Base-by-base conservation (phyloP, 192 early-diverging fungal species). In the Linnemannia schmuckeri region DNA sequence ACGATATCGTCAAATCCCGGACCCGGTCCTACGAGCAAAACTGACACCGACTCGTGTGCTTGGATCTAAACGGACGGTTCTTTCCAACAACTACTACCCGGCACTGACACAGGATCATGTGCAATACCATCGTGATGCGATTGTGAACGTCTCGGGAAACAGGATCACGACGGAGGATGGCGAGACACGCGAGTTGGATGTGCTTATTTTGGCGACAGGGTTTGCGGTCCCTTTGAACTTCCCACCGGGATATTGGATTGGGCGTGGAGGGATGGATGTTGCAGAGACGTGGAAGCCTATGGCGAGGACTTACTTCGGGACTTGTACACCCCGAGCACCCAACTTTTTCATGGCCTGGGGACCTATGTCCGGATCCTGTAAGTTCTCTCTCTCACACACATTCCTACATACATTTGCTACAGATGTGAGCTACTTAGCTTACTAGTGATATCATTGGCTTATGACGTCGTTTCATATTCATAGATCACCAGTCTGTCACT, bases 141-240 rank as follows among this genome's bases (percentile, higher is more conserved):
- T 77, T 61, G 24, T 38, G 2, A 30, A 77, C 4, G 61, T 77
- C 13, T 6, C 27, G 12, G 76, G 76, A 1, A 77, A 55, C 47
- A 77, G 18, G 35, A 57, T 77, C 22, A 77, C 76, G 15, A 35
- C 47, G 10, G 57, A 22, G 2, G 63, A 77, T 77, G 76, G 63
- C 13, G 17, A 37, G 35, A 77, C 27, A 15, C 55, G 30, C 6
- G 41, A 69, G n/a, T 22, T 77, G 55, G 76, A 77, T 77, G 54
- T 77, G 22, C 76, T 77, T 24, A 69, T 77, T 68, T 30, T 77
- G 37, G 76, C 76, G 24, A 77, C 76, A 1, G 76, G 76, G n/a
- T 77, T 77, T 35, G 63, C 38, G 22, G 41, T 44, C 5, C n/a
- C n/a, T 0, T n/a, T 22, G 2, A 77, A 47, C 13, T 77, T 46